phyloP scores from a whole-genome alignment of 2,329 filamentous ascomycete species.

The Exophiala oligosperma region DNA sequence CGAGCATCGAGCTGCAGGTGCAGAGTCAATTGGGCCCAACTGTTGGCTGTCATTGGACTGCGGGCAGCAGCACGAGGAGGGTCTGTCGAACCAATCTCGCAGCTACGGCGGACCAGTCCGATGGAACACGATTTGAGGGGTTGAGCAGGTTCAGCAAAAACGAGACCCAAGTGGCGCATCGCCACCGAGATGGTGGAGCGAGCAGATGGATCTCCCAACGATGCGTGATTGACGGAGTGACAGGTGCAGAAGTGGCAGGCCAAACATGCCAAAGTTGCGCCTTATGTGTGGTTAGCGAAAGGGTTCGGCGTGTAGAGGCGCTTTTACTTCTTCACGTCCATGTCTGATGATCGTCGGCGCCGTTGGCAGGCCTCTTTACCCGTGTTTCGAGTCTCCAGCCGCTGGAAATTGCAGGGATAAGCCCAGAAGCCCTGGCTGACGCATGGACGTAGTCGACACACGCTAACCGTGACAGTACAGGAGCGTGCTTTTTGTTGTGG shows the following conservation, averaged over 20 bases:
- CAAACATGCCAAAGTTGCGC: constrained; percentile 6
- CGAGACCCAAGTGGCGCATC: not conserved
- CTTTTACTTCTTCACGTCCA: not conserved
- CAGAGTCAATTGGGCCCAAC: not conserved
- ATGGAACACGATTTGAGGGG: not conserved
- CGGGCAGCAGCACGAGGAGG: not conserved
- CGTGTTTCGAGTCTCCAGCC: constrained; percentile 23
- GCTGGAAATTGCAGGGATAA: constrained; percentile 24
- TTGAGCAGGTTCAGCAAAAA: not conserved
- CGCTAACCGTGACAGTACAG: not conserved
- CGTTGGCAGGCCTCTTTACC: constrained; percentile 32
- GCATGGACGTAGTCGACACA: not conserved
- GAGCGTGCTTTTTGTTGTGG: too few species aligned
- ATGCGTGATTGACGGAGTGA: constrained; percentile 5
- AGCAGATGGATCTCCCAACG: not conserved
- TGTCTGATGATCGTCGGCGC: constrained; percentile 22
- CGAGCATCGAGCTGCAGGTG: too few species aligned
- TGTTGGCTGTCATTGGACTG: not conserved
- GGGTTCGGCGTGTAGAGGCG: too few species aligned
- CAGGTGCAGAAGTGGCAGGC: constrained; percentile 1
- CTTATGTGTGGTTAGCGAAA: not conserved
- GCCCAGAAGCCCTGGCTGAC: not conserved
- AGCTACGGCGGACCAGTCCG: not conserved
- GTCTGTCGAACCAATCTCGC: not conserved
- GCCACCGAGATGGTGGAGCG: not conserved